Evolutionary conservation across 2,329 filamentous ascomycete genomes (phyloP).

Genomic region (Xylaria sp.): DNA sequence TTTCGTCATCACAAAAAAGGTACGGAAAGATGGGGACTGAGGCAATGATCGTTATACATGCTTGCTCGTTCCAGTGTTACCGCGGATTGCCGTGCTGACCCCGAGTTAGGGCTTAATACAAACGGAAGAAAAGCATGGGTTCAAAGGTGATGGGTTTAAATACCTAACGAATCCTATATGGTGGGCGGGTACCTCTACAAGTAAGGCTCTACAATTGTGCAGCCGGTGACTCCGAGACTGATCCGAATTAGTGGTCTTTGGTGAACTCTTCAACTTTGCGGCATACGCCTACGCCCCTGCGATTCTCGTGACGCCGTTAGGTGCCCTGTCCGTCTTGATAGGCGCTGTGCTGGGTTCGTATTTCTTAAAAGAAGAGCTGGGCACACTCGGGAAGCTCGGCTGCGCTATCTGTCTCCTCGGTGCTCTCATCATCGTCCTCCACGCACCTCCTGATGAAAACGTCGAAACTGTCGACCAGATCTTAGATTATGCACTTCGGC

Average conservation of each 20-base stretch:
- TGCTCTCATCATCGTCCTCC: constrained; percentile 95
- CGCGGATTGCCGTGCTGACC: constrained; percentile 33
- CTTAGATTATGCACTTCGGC: constrained; percentile 87
- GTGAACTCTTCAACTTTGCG: constrained; percentile 96
- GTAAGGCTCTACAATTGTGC: constrained; percentile 62
- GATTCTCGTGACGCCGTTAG: constrained; percentile 96
- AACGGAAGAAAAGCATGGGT: constrained; percentile 90
- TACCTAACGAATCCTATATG: constrained; percentile 95
- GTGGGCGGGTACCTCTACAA: constrained; percentile 94
- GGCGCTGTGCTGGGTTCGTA: constrained; percentile 95
- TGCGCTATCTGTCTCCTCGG: constrained; percentile 97
- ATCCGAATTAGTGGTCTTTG: constrained; percentile 76
- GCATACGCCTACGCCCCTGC: constrained; percentile 98
- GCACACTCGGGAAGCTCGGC: constrained; percentile 90
- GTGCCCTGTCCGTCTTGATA: constrained; percentile 93
- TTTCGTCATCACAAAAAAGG: constrained; percentile 99
- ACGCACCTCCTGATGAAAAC: constrained; percentile 93
- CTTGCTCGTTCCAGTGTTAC: constrained; percentile 12
- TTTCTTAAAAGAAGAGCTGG: constrained; percentile 89
- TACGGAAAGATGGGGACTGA: constrained; percentile 56
- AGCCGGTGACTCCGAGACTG: constrained; percentile 14
- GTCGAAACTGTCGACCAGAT: constrained; percentile 94
- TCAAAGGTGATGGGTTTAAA: constrained; percentile 94
- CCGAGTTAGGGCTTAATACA: constrained; percentile 81
- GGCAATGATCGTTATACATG: constrained; percentile 9